These are phyloP conservation scores for Lipomyces japonicus DNA, from an alignment of 805 yeast genomes.

Conservation along the genomic window DNA sequence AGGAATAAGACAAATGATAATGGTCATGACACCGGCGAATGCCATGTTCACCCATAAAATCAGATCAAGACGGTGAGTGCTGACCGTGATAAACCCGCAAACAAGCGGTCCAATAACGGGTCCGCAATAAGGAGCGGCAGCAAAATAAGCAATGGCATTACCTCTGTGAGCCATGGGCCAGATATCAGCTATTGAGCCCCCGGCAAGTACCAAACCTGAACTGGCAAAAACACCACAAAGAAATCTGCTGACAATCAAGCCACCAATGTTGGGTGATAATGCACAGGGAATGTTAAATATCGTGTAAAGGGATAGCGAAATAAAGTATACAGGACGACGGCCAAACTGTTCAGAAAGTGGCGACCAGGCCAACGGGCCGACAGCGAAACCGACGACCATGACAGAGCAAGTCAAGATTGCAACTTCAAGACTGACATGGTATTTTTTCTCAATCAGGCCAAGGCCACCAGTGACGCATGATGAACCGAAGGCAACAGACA, in stretches of 20 bases:
- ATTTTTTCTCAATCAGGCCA: slow-evolving; percentile 60
- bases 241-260: slow-evolving; percentile 76
- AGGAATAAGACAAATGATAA: slow-evolving; percentile 62
- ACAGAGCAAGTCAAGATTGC: slow-evolving; percentile 75
- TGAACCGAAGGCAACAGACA: slow-evolving; percentile 90
- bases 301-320: slow-evolving; percentile 69
- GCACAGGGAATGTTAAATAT: slow-evolving; percentile 88
- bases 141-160: slow-evolving; percentile 83
- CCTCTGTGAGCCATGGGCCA: slow-evolving; percentile 81
- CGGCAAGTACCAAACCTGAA: slow-evolving; percentile 79
- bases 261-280: slow-evolving; percentile 73
- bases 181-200: slow-evolving; percentile 88
- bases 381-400: slow-evolving; percentile 83
- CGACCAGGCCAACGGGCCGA: slow-evolving; percentile 88
- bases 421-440: slow-evolving; percentile 70
- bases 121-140: slow-evolving; percentile 89
- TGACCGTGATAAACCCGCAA: slow-evolving; percentile 76
- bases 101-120: slow-evolving; percentile 88
- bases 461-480: slow-evolving; percentile 87
- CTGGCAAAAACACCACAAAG: slow-evolving; percentile 82
- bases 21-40: slow-evolving; percentile 81
- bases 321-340: slow-evolving; percentile 74
- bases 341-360: slow-evolving; percentile 85
- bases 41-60: slow-evolving; percentile 92
- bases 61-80: slow-evolving; percentile 58